phyloP scores from a whole-genome alignment of 257 asterid species.

The Dorcoceras hygrometricum region DNA sequence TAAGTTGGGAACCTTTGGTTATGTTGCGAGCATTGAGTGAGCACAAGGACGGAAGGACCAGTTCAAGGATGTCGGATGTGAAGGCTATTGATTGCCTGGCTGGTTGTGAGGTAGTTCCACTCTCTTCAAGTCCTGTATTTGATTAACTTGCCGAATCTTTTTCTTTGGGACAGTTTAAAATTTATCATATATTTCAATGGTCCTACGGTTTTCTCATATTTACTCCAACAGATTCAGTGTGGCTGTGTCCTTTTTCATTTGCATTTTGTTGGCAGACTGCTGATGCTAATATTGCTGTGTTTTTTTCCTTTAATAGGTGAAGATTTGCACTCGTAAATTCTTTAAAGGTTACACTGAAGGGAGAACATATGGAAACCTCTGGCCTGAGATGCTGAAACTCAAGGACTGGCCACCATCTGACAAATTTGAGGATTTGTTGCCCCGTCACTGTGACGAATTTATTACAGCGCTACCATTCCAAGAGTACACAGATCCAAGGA shows the following conservation, averaged over 20 bases:
- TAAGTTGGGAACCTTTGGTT: constrained; percentile 98
- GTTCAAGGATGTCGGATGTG: constrained; percentile 58
- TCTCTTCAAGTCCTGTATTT: constrained; percentile 13
- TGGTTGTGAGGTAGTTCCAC: constrained; percentile 70
- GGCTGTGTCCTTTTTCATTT: background rate
- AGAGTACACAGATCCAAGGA: constrained; percentile 81
- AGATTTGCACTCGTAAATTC: constrained; percentile 59
- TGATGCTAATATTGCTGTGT: constrained; percentile 23
- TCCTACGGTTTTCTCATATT: background rate
- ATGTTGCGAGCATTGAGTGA: constrained; percentile 92
- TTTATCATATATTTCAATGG: background rate
- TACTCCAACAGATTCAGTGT: background rate
- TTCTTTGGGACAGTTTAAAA: background rate
- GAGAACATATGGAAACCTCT: constrained; percentile 58
- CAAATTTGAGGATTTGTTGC: constrained; percentile 78
- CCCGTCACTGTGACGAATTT: constrained; percentile 94
- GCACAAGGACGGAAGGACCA: constrained; percentile 33
- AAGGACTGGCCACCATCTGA: constrained; percentile 98
- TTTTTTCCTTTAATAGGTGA: constrained; percentile 49
- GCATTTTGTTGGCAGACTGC: background rate
- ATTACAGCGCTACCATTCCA: constrained; percentile 81
- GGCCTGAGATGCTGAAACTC: constrained; percentile 99
- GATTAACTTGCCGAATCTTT: constrained; percentile 5
- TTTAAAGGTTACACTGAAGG: constrained; percentile 80
- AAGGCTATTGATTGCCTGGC: constrained; percentile 89